Evolutionary conservation across 1,139 yeast species (phyloP).

Genomic region (Pneumocystis canis): DNA sequence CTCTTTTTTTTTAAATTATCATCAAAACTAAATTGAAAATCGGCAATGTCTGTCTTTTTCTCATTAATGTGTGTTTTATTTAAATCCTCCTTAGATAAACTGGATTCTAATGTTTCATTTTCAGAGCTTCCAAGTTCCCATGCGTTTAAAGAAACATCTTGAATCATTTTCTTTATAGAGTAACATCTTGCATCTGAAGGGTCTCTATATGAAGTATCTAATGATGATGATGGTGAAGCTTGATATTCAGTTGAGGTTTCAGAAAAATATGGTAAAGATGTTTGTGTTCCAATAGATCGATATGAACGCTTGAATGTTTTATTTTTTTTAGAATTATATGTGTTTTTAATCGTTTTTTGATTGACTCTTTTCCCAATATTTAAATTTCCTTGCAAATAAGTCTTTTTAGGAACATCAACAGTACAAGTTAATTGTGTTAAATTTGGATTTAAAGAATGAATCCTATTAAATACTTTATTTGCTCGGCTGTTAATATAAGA

Average conservation of each 20-base stretch:
- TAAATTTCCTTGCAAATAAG: neutral
- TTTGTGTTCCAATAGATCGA: neutral
- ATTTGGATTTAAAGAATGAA: neutral
- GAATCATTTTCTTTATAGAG: neutral
- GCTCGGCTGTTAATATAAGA: neutral
- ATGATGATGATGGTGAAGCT: neutral
- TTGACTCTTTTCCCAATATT: neutral
- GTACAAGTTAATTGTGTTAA: neutral
- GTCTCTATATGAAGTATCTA: neutral
- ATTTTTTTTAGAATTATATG: neutral
- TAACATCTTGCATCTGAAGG: neutral
- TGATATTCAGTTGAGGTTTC: neutral
- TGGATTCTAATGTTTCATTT: neutral
- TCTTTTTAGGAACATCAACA: neutral
- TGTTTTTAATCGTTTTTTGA: neutral
- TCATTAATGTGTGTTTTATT: neutral
- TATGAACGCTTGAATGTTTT: neutral
- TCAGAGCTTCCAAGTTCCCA: neutral
- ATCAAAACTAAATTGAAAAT: neutral
- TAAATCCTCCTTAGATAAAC: neutral
- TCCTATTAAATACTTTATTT: neutral
- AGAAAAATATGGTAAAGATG: neutral
- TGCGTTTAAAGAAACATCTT: neutral
- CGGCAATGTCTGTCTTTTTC: neutral
- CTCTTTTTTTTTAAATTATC: neutral